Conservation (phyloP, 257 asterid species). For the Gentiana dahurica region DNA sequence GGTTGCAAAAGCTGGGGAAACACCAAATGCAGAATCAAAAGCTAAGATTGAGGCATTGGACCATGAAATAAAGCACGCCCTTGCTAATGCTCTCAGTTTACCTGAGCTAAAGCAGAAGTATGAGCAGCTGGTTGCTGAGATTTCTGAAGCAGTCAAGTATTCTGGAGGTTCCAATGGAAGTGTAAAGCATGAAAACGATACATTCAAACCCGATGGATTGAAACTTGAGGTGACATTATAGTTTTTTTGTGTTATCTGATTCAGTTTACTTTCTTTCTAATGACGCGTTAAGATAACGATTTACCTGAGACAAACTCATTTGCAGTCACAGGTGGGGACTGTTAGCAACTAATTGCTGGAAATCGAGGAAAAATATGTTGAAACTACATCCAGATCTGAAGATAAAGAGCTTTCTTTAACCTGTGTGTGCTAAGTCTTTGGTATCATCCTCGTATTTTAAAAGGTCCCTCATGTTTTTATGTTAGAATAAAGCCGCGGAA, state of each 20-base stretch:
- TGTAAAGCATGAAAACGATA: slow-evolving; percentile 16
- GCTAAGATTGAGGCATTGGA: slow-evolving; percentile 44
- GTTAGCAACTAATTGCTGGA: slow-evolving; percentile 15
- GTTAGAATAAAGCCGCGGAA: not conserved
- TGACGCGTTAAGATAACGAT: not conserved
- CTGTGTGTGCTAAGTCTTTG: slow-evolving; percentile 3
- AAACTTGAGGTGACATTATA: slow-evolving; percentile 25
- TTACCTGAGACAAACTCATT: slow-evolving; percentile 5
- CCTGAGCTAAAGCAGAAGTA: slow-evolving; percentile 47
- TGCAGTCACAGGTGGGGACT: slow-evolving; percentile 17
- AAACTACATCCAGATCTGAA: slow-evolving; percentile 18
- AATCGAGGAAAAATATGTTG: slow-evolving; percentile 23
- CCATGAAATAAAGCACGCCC: slow-evolving; percentile 48
- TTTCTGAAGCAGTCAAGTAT: slow-evolving; percentile 27
- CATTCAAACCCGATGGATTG: slow-evolving; percentile 8
- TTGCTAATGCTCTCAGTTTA: slow-evolving; percentile 32
- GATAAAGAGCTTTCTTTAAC: slow-evolving; percentile 8
- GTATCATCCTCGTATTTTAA: slow-evolving; percentile 3
- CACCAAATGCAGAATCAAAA: slow-evolving; percentile 36
- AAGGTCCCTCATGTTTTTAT: slow-evolving; percentile 5
- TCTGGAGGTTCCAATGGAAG: slow-evolving; percentile 46
- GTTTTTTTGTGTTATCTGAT: slow-evolving; percentile 32
- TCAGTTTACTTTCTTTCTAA: slow-evolving; percentile 15
- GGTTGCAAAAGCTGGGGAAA: slow-evolving; percentile 41
- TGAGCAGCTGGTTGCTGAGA: slow-evolving; percentile 40